Base-by-base conservation (phyloP, 176 grass and related monocot genomes). In the Oryza meyeriana region DNA sequence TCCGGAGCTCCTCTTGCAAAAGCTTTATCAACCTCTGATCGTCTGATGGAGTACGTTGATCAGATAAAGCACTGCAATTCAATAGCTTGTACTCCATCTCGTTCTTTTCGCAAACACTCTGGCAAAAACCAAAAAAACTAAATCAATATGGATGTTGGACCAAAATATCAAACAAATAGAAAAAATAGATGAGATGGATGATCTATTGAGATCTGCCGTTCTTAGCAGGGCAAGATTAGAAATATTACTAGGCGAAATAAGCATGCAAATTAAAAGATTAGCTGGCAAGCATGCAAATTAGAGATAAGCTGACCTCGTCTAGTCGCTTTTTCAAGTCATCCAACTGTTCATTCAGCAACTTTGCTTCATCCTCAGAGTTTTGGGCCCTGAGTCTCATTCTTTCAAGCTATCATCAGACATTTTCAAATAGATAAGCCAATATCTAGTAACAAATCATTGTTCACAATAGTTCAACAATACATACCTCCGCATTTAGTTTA, bases 11-110 rank as follows among this genome's bases (percentile, higher is more conserved):
- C 80, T 98, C 92, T 83, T 85, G 90, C 64, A 98, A 82, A 86
- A 95, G 84, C 69, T 88, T 90, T 78, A 98, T 90, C 80, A 93
- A 87, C 40, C 85, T 93, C 82, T 95, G 66, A 42, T 98, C 96
- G 48, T 95, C 90, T 47, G 88, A 81, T 74, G 83, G 79, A 82
- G 74, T 79, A 73, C 17, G 84, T 79, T 87, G 83, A 38, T 22
- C n/a, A 71, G 81, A 78, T 38, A 86, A 77, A 77, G 78, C 61
- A 83, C 71, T 61, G 20, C 71, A 88, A 52, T 74, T 77, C 81
- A 72, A 84, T 35, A 90, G 64, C 32, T 82, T 87, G 64, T 85
- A 58, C 63, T 98, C 93, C 77, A 88, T 30, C 68, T 86, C 87
- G 72, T 58, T 91, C 76, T 93, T 93, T 84, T 95, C 81, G 1